phyloP scores from a whole-genome alignment of 2,329 filamentous ascomycete species.

The Alternaria infectoria region DNA sequence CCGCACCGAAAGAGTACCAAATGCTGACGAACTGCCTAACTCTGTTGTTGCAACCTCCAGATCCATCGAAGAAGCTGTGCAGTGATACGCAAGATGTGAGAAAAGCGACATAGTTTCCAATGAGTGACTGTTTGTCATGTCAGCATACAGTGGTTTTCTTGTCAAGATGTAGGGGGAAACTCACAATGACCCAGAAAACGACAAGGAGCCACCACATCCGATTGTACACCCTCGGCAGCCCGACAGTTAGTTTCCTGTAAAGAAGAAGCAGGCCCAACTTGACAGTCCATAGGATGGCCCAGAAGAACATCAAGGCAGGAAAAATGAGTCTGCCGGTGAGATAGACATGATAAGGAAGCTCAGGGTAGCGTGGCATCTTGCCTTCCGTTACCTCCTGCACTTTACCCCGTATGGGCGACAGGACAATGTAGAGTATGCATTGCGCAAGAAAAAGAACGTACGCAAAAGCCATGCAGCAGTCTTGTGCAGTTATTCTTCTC shows the following conservation, averaged over 20 bases:
- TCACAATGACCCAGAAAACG: conserved; percentile 1
- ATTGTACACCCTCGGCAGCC: not conserved
- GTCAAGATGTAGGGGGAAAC: not conserved
- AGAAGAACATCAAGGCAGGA: conserved; percentile 2
- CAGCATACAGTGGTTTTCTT: not conserved
- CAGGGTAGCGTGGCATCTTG: not conserved
- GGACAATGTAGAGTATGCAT: not conserved
- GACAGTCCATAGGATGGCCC: conserved; percentile 2
- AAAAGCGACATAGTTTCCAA: not conserved
- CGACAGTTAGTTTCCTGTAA: conserved; percentile 1
- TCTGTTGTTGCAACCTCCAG: not conserved
- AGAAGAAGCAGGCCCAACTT: conserved; percentile 7
- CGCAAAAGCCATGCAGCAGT: not conserved
- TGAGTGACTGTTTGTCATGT: not conserved
- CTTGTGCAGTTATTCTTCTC: not conserved
- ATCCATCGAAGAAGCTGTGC: not conserved
- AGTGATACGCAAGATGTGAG: not conserved
- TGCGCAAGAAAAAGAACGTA: not conserved
- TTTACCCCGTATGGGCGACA: not conserved
- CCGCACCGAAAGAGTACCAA: not conserved
- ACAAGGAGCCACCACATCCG: conserved; percentile 4
- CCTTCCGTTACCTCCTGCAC: not conserved
- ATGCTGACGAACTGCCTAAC: conserved; percentile 1
- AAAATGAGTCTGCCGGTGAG: not conserved
- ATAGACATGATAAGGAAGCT: not conserved